phyloP scores from a whole-genome alignment of 352 stramenopile genomes.

The Aphanomyces stellatus region DNA sequence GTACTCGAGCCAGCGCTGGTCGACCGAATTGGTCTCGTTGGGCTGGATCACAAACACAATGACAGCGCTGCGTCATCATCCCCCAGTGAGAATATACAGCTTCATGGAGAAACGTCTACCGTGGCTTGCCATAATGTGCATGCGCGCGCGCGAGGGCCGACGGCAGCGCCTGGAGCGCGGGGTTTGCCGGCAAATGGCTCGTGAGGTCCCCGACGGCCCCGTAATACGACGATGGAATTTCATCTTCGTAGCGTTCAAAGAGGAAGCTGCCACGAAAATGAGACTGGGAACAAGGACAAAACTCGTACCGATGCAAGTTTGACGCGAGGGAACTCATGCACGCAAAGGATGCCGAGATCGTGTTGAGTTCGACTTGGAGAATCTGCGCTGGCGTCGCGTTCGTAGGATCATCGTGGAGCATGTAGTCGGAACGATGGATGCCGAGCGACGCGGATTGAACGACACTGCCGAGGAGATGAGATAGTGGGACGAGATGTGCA shows the following conservation, averaged over 20 bases:
- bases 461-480: not conserved
- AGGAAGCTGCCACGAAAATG: slow-evolving; percentile 31
- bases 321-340: slow-evolving; percentile 90
- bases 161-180: slow-evolving; percentile 58
- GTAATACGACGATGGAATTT: slow-evolving; percentile 47
- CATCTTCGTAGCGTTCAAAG: slow-evolving; percentile 34
- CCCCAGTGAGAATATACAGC: not conserved
- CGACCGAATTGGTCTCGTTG: slow-evolving; percentile 83
- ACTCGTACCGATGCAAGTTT: slow-evolving; percentile 81
- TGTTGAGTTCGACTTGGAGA: slow-evolving; percentile 95
- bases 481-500: too few species aligned
- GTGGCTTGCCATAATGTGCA: slow-evolving; percentile 55
- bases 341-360: slow-evolving; percentile 96
- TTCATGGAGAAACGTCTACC: slow-evolving; percentile 31
- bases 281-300: slow-evolving; percentile 1
- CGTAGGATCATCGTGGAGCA: slow-evolving; percentile 79
- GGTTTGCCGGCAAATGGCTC: slow-evolving; percentile 46
- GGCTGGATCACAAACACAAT: slow-evolving; percentile 89
- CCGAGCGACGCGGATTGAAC: slow-evolving; percentile 72
- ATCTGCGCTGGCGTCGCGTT: slow-evolving; percentile 39
- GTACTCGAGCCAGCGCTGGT: slow-evolving; percentile 91
- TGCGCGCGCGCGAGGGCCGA: slow-evolving; percentile 55
- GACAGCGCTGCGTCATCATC: slow-evolving; percentile 44
- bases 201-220: slow-evolving; percentile 32
- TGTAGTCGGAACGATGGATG: slow-evolving; percentile 93